Base-by-base conservation (phyloP, 1,284 basidiomycete species). In the Athelia psychrophila region DNA sequence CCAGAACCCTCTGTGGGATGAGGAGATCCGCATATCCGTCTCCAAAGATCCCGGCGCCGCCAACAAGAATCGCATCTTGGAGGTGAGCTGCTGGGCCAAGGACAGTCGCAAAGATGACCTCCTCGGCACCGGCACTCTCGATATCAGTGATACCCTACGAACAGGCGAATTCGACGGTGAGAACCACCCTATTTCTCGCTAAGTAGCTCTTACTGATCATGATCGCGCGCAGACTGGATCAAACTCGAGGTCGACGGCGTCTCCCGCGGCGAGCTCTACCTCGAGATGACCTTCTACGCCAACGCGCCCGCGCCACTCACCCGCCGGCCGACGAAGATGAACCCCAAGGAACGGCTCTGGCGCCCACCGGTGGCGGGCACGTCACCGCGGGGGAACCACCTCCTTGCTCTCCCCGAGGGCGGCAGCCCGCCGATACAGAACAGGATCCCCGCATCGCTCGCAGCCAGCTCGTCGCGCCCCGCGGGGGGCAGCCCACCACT, bases 1-100 rank as follows among this genome's bases (percentile, higher is more conserved):
- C 1, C 88, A 91, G 56, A 84, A 87, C 65, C 88, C 88, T 3
- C 76, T 83, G 35, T 91, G 88, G 88, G 88, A 91, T 59, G 77
- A 79, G 44, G 88, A 91, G 61, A 61, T 89, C 33, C 77, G 86
- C 48, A 79, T 88, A 59, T 74, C 79, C 1, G 71, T 91, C 35
- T 64, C 75, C 55, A 79, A 76, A 62, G 69, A 72, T 38, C 6
- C 27, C 13, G 27, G 27, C 13, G 63, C 65, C 1, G 64, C 63
- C 10, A 73, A 76, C 23, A 77, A 77, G 55, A 71, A 74, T 56
- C 75, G 87, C 57, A 80, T 72, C 47, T 60, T 91, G 22, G 79
- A 86, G 53, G 72, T 89, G 1, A 75, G 78, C 12, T 88, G 85
- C 58, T 88, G 77, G 68, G 73, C 84, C 13, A 79, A 84, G 58